A percentile compares a stretch with the other conserved stretches of the same genome.
Conservation (phyloP, 1,284 basidiomycete species). For the Malassezia yamatoensis region DNA sequence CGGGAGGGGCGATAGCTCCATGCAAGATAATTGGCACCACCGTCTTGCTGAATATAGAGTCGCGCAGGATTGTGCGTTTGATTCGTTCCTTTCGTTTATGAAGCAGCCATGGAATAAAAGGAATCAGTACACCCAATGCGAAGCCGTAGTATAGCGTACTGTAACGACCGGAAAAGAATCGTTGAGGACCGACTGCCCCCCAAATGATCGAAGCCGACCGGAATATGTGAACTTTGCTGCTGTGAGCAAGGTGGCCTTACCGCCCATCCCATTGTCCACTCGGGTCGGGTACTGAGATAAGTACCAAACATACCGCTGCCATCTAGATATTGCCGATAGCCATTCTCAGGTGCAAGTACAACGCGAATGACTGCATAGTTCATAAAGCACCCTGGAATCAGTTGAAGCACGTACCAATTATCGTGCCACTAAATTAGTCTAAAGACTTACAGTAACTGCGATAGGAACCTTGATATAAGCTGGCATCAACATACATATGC, state of each 20-base stretch:
- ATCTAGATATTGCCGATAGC: conserved; percentile 47
- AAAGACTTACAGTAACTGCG: not conserved
- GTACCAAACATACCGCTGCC: conserved; percentile 24
- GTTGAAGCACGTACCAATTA: not conserved
- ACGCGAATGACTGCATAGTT: conserved; percentile 50
- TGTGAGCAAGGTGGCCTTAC: not conserved
- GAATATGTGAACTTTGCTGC: conserved; percentile 43
- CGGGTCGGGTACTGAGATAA: conserved; percentile 46
- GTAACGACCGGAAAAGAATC: conserved; percentile 52
- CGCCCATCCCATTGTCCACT: conserved; percentile 49
- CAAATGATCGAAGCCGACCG: conserved; percentile 50
- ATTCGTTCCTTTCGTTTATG: conserved; percentile 47
- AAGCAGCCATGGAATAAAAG: conserved; percentile 49
- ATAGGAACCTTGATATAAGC: conserved; percentile 50
- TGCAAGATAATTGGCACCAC: conserved; percentile 53
- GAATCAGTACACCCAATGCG: conserved; percentile 50
- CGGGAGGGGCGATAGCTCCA: conserved; percentile 47
- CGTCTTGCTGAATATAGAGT: conserved; percentile 36
- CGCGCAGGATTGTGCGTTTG: conserved; percentile 17
- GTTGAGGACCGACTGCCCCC: conserved; percentile 50
- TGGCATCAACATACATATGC: conserved; percentile 52
- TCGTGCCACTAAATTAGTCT: not conserved
- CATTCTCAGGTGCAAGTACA: conserved; percentile 38
- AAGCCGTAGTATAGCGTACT: conserved; percentile 49
- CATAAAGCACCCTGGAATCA: conserved; percentile 47